These are phyloP conservation scores for Colletotrichum chrysophilum DNA, from an alignment of 2,329 filamentous ascomycete genomes.

Conservation along the genomic window DNA sequence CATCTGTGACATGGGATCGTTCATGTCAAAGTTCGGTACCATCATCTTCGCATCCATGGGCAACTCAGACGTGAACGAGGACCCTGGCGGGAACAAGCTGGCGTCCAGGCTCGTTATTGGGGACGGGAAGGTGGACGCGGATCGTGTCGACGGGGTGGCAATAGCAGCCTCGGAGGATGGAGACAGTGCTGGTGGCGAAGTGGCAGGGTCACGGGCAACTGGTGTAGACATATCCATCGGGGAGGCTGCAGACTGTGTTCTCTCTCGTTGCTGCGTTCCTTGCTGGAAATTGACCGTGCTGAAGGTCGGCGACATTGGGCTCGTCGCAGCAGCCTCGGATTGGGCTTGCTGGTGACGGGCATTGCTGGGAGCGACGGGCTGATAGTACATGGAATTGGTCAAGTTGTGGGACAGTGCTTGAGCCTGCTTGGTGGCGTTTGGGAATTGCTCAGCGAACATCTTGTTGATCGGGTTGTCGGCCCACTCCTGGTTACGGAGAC, in stretches of 20 bases:
- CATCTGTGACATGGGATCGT: slow-evolving; percentile 23
- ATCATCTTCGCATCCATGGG: slow-evolving; percentile 49
- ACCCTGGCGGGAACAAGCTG: slow-evolving; percentile 29
- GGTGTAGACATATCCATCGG: slow-evolving; percentile 25
- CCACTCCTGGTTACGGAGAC: slow-evolving; percentile 39
- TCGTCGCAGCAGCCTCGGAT: background rate
- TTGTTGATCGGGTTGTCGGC: slow-evolving; percentile 52
- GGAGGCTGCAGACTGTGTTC: background rate
- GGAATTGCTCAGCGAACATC: slow-evolving; percentile 52
- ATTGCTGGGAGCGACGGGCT: background rate
- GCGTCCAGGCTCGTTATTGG: slow-evolving; percentile 25
- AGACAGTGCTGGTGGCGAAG: slow-evolving; percentile 32
- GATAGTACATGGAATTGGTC: slow-evolving; percentile 21
- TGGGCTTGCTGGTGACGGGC: background rate
- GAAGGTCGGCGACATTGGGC: slow-evolving; percentile 11
- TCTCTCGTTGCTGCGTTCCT: slow-evolving; percentile 20
- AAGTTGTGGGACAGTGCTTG: slow-evolving; percentile 26
- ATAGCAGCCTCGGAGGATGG: slow-evolving; percentile 25
- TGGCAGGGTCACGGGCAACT: slow-evolving; percentile 12
- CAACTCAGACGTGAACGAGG: slow-evolving; percentile 47
- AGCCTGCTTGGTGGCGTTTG: slow-evolving; percentile 36
- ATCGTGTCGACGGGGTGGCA: slow-evolving; percentile 19
- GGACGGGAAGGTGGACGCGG: slow-evolving; percentile 28
- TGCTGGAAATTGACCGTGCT: slow-evolving; percentile 22
- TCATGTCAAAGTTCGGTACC: slow-evolving; percentile 35